Base-by-base conservation (phyloP, 129 eudicot species). In the Cynara cardunculus region DNA sequence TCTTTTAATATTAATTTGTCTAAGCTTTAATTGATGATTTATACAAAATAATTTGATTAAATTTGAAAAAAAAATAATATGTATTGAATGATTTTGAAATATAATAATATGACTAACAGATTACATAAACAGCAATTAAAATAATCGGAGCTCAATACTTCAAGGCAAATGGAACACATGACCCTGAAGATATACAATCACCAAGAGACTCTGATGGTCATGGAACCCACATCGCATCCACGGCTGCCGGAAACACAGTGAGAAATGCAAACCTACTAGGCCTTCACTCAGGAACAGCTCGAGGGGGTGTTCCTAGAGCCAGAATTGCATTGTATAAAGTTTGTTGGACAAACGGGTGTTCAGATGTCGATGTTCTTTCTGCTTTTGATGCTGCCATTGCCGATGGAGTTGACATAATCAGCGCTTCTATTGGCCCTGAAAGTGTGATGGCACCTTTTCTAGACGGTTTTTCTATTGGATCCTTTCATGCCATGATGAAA, bases 401-500 rank as follows among this genome's bases (percentile, higher is more conserved):
- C 41, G 41, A 35, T 6, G 41, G 41, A 35, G 41, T 35, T 35
- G 41, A 35, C 11, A 19, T 81, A 80, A 4, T 84, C 78, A 69
- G 86, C 81, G 0, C 0, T 4, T 4, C 19, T 56, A 73, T 30
- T 1, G 2, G 0, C 39, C 1, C 0, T 7, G 10, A 5, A 34
- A 0, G 1, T 31, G 3, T 1, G 34, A 5, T 1, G 4, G 62
- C 53, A 35, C 71, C 49, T 16, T 80, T 75, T 41, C 79, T 77
- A 1, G 90, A 89, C 75, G 10, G 84, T 2, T 73, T 82, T 21
- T 86, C 93, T 4, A 87, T 87, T 59, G 93, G 89, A 3, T 73
- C 93, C 2, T 89, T 87, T 35, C 89, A 85, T 64, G 85, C 31
- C 31, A 28, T 28, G 31, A 28, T 28, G 31, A 28, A 28, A 28